Percentiles rank a stretch among this genome's conserved stretches.
Conservation (phyloP, 768 basidiomycete species). For the Pulveroboletus sp. region DNA sequence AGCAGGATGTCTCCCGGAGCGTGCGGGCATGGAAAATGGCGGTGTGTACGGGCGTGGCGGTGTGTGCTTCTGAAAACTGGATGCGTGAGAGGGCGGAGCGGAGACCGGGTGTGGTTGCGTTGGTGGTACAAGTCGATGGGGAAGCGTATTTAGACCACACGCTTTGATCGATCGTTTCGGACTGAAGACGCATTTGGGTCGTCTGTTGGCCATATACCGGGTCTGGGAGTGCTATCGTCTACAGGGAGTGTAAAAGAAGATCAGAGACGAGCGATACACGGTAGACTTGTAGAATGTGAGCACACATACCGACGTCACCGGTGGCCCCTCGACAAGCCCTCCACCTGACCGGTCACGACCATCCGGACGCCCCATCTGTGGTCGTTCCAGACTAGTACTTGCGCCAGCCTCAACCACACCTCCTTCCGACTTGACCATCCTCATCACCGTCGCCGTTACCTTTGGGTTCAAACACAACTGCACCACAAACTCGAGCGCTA, state of each 20-base stretch:
- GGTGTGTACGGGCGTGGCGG: constrained; percentile 60
- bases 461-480: constrained; percentile 74
- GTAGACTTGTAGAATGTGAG: no score
- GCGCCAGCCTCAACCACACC: not conserved
- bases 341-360: not conserved
- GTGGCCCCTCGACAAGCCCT: not conserved
- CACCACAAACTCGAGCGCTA: constrained; percentile 80
- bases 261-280: no score
- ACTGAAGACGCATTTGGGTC: constrained; percentile 67
- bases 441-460: constrained; percentile 72
- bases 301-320: constrained; percentile 11
- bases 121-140: constrained; percentile 3
- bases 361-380: constrained; percentile 22
- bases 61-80: constrained; percentile 53
- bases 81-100: constrained; percentile 53
- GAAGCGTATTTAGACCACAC: constrained; percentile 64
- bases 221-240: constrained; percentile 51
- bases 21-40: constrained; percentile 44
- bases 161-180: constrained; percentile 82
- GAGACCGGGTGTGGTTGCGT: constrained; percentile 9
- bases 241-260: no score
- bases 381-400: constrained; percentile 23
- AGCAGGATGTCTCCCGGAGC: constrained; percentile 30
- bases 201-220: constrained; percentile 63
- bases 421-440: constrained; percentile 52